Conservation (phyloP, 306 rosid genomes). For the Dalbergia cultrata region DNA sequence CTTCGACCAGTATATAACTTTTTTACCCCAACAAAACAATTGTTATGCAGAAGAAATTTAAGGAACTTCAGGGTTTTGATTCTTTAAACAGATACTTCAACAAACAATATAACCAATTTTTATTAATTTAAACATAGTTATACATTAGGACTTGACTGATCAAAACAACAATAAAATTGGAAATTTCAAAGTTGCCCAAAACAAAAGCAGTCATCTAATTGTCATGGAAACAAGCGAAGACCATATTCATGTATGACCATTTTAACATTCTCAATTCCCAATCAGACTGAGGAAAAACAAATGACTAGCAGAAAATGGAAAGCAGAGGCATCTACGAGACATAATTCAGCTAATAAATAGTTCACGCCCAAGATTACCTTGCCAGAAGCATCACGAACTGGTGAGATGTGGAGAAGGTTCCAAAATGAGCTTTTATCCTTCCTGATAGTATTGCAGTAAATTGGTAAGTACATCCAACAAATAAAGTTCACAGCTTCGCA, state of each 20-base stretch:
- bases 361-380: conserved; percentile 65
- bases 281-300: conserved; percentile 20
- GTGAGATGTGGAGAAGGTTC: conserved; percentile 89
- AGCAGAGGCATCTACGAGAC: conserved; percentile 21
- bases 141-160: conserved; percentile 8
- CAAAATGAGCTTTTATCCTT: conserved; percentile 93
- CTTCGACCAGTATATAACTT: conserved; percentile 19
- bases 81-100: conserved; percentile 4
- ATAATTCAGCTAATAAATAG: conserved; percentile 31
- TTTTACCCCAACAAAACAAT: conserved; percentile 39
- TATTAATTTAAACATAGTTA: conserved; percentile 2
- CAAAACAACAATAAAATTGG: conserved; percentile 11
- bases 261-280: conserved; percentile 15
- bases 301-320: conserved; percentile 27
- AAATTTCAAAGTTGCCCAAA: conserved; percentile 18
- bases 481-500: conserved; percentile 42
- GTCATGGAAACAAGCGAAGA: conserved; percentile 17
- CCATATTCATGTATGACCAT: conserved; percentile 1
- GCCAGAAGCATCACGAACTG: conserved; percentile 88
- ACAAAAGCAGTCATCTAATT: conserved; percentile 4
- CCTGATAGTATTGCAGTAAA: conserved; percentile 58
- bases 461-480: conserved; percentile 47
- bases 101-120: not conserved
- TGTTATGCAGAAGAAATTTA: conserved; percentile 36
- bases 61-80: conserved; percentile 15